Conservation (phyloP, 441 rosid genomes). For the Erysimum cheiri region DNA sequence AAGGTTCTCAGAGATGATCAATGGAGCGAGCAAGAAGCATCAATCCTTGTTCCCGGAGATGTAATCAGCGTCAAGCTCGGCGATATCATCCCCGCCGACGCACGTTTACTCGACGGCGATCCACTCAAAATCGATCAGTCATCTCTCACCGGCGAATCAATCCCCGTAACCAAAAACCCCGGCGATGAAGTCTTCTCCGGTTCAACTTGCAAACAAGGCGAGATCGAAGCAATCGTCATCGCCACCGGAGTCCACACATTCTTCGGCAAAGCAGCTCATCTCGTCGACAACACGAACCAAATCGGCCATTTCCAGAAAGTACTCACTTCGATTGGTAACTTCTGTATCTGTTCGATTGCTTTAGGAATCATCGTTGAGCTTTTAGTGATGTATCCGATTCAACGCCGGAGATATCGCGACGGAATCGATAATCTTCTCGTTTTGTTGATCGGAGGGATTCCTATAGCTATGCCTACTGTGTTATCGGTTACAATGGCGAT, state of each 20-base stretch:
- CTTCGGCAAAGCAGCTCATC: slow-evolving; percentile 95
- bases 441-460: slow-evolving; percentile 91
- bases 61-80: slow-evolving; percentile 82
- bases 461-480: slow-evolving; percentile 94
- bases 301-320: slow-evolving; percentile 91
- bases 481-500: slow-evolving; percentile 95
- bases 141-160: slow-evolving; percentile 92
- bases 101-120: slow-evolving; percentile 94
- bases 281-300: slow-evolving; percentile 88
- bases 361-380: slow-evolving; percentile 69
- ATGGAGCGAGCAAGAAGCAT: slow-evolving; percentile 90
- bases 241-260: slow-evolving; percentile 96
- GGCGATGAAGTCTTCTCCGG: slow-evolving; percentile 91
- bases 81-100: slow-evolving; percentile 89
- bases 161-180: slow-evolving; percentile 80
- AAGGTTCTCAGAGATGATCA: slow-evolving; percentile 82
- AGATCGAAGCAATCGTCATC: slow-evolving; percentile 84
- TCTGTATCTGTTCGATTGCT: slow-evolving; percentile 90
- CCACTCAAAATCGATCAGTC: slow-evolving; percentile 91
- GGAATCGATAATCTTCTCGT: slow-evolving; percentile 90
- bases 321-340: slow-evolving; percentile 88
- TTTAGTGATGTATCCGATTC: slow-evolving; percentile 82
- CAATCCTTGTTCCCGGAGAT: slow-evolving; percentile 93
- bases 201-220: slow-evolving; percentile 93
- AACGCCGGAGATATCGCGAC: slow-evolving; percentile 69